Evolutionary conservation across 208 protist species (phyloP).

Genomic region (Trypanosoma melophagium): DNA sequence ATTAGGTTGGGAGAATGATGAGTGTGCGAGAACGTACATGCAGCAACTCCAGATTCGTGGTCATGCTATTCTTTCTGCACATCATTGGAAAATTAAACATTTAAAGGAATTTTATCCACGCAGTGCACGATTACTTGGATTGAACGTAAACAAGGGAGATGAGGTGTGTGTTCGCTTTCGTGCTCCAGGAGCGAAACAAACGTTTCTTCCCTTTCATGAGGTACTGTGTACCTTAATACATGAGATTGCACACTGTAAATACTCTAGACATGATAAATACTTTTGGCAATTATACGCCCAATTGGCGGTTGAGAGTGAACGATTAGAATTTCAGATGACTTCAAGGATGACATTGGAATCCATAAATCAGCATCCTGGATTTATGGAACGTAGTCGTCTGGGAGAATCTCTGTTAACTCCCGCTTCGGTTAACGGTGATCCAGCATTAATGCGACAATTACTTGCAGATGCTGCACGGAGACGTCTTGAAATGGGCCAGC

Average conservation of each 20-base stretch:
- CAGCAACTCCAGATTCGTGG: conserved; percentile 54
- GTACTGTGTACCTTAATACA: conserved; percentile 87
- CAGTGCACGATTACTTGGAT: conserved; percentile 62
- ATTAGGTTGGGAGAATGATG: conserved; percentile 62
- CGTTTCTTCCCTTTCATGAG: conserved; percentile 85
- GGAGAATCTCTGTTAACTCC: neutral
- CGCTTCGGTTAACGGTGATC: neutral
- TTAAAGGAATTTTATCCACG: conserved; percentile 89
- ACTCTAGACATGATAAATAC: conserved; percentile 55
- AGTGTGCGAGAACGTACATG: conserved; percentile 67
- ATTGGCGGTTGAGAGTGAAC: conserved; percentile 74
- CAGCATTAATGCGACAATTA: conserved; percentile 2
- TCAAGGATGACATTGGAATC: conserved; percentile 29
- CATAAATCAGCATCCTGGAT: neutral
- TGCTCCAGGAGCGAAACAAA: conserved; percentile 45
- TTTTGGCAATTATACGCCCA: conserved; percentile 84
- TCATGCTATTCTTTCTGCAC: conserved; percentile 41
- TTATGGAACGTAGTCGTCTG: conserved; percentile 15
- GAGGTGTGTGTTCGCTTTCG: conserved; percentile 86
- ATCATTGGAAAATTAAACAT: conserved; percentile 58
- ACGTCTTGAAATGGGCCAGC: conserved; percentile 1
- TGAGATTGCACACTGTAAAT: conserved; percentile 82
- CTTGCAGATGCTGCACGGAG: conserved; percentile 23
- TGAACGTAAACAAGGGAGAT: conserved; percentile 80
- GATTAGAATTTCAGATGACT: conserved; percentile 50